phyloP scores from a whole-genome alignment of 768 basidiomycete genomes.

The Auricularia sp. region DNA sequence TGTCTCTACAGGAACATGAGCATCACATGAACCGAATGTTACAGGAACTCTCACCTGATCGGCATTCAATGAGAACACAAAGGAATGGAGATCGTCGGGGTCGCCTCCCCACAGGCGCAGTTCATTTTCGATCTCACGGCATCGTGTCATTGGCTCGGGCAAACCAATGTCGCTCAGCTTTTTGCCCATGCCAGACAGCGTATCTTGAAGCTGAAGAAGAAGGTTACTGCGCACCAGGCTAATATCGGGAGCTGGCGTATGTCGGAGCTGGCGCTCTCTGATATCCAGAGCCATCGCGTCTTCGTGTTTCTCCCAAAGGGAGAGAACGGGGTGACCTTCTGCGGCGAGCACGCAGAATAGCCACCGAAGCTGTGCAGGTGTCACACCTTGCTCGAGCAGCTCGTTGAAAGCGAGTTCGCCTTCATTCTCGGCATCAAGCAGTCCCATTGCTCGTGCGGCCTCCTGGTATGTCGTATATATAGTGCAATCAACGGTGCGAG shows the following conservation, averaged over 20 bases:
- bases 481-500: constrained; percentile 13
- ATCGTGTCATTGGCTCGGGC: constrained; percentile 16
- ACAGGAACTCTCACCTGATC: not conserved
- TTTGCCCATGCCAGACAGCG: constrained; percentile 14
- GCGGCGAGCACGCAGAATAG: constrained; percentile 28
- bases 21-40: too few relatives aligned
- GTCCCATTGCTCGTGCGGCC: constrained; percentile 15
- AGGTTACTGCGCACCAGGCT: not conserved
- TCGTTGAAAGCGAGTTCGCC: constrained; percentile 24
- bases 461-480: constrained; percentile 14
- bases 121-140: constrained; percentile 20
- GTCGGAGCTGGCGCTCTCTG: constrained; percentile 4
- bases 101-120: constrained; percentile 15
- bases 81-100: not conserved
- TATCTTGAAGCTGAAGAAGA: constrained; percentile 6
- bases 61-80: not conserved
- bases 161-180: constrained; percentile 22
- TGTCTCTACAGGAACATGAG: not conserved
- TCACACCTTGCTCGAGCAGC: constrained; percentile 20
- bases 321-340: constrained; percentile 15
- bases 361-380: constrained; percentile 31
- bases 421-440: constrained; percentile 18
- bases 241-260: too few relatives aligned
- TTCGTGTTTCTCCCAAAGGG: constrained; percentile 20
- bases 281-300: constrained; percentile 16